phyloP scores from a whole-genome alignment of 2,329 filamentous ascomycete species.

The Fragosphaeria purpurea region DNA sequence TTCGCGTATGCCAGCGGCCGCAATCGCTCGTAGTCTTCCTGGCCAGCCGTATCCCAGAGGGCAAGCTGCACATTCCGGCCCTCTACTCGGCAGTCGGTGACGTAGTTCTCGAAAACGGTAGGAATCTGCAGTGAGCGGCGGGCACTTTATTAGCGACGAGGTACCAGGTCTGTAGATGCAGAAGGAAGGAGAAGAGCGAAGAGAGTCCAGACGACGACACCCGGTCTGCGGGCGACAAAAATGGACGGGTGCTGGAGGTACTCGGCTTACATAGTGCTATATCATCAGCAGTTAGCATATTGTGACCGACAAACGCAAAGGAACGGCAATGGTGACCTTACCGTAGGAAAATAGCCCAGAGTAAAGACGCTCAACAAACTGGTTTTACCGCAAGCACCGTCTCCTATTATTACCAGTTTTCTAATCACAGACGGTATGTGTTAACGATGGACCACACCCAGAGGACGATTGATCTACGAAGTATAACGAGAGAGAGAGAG shows the following conservation, averaged over 20 bases:
- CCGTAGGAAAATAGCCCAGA: slow-evolving; percentile 92
- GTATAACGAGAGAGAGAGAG: no score
- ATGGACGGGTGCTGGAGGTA: background rate
- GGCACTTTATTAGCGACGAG: no score
- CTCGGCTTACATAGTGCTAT: slow-evolving; percentile 48
- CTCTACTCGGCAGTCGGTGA: slow-evolving; percentile 96
- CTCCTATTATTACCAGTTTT: slow-evolving; percentile 93
- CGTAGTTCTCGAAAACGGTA: slow-evolving; percentile 98
- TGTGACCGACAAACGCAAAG: background rate
- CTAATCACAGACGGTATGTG: slow-evolving; percentile 33
- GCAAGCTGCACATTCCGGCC: slow-evolving; percentile 97
- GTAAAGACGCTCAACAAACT: slow-evolving; percentile 97
- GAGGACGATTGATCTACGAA: no score
- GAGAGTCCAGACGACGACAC: background rate
- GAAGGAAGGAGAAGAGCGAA: no score
- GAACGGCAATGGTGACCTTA: slow-evolving; percentile 38
- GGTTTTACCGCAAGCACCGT: slow-evolving; percentile 96
- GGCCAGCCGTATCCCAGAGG: slow-evolving; percentile 98
- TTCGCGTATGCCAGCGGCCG: slow-evolving; percentile 93
- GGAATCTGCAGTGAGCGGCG: slow-evolving; percentile 54
- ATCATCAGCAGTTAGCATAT: slow-evolving; percentile 2
- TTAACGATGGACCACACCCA: no score
- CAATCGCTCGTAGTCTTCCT: slow-evolving; percentile 96
- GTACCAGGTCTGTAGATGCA: no score
- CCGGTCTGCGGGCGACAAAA: background rate